Evolutionary conservation across 2,329 filamentous ascomycete genomes (phyloP), one percentile per base, ranked within the genome.

Genomic region (Xylaria arbuscula): DNA sequence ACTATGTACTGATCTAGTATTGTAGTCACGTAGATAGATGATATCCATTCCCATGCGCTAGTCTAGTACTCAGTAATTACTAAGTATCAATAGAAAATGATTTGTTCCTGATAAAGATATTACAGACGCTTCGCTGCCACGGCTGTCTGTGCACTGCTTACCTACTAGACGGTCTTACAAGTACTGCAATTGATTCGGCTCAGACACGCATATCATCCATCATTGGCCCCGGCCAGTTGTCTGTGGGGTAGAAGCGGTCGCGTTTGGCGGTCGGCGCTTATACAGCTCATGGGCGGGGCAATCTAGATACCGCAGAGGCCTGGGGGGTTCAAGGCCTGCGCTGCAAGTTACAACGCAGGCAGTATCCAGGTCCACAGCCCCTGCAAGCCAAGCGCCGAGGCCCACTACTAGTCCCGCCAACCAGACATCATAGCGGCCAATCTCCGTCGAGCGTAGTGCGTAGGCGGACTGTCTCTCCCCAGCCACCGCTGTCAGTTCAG

Each of bases 221-320:
- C 47, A 72, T 72, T 72, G 69, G 63, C 38, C 50, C n/a, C 4
- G 51, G 66, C 17, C 62, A 64, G 32, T 47, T 63, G 15, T 40
- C 17, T 60, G 59, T 63, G 67, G 54, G 47, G 47, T 55, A 54
- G 11, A 54, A 61, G 60, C 22, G 72, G 76, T 62, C 72, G 72
- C 74, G 63, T 36, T 67, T 61, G 66, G 40, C 69, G 78, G 78
- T 74, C 78, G 76, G 78, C 78, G 78, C 76, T 74, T 78, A 72
- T 67, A 13, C 51, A 32, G 73, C 75, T 76, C 53, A 75, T 69
- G 75, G 22, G 38, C 28, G 48, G 48, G 42, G 48, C 38, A 36
- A n/a, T 48, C 32, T 36, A 47, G 53, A 42, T 28, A 57, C 17
- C 10, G 19, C 10, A 42, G 40, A 10, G 34, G 47, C 17, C 17